Evolutionary conservation across 2,329 filamentous ascomycete genomes (phyloP), one percentile per base, ranked within the genome.

Genomic region (Zasmidium citrigriseum): DNA sequence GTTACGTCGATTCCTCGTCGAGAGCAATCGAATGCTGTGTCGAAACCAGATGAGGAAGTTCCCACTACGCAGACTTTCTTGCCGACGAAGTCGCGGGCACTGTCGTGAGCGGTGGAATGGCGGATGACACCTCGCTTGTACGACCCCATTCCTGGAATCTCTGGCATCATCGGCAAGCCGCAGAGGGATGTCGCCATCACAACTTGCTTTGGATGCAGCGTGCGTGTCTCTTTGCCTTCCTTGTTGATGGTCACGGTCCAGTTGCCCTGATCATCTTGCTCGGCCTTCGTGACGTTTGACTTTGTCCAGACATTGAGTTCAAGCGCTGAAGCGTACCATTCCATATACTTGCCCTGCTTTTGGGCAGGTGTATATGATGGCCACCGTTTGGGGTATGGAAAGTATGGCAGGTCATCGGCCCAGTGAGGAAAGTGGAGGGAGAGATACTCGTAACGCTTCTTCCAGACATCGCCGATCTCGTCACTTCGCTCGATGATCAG

Each of bases 331-430:
- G 82, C 87, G 62, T 90, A 90, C 0, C 81, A 76, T 62, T 89
- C 86, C 59, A 90, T 86, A 73, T 84, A 90, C 29, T 89, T 84
- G 1, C 80, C 88, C 0, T 89, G 76, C 67, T 90, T 90, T 70
- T 90, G 87, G 68, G 89, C 89, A 4, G 87, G 86, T 0, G 86
- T 89, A 70, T 88, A 90, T 16, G 88, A 73, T 3, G 87, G 87
- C 87, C 87, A 90, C 50, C 80, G 79, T 0, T 79, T 68, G 0
- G 87, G 88, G 68, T 89, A 90, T 0, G 76, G 75, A 1, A 90
- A 63, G 69, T 88, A 90, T 0, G 87, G 84, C 75, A 89, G 74
- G 65, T 85, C 82, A 57, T 83, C 80, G 53, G 74, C 78, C 72
- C 77, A 86, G 2, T 89, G 83, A 0, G 86, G 86, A 63, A 89